phyloP scores from a whole-genome alignment of 495 filamentous ascomycete genomes.

The Penicillium roqueforti region DNA sequence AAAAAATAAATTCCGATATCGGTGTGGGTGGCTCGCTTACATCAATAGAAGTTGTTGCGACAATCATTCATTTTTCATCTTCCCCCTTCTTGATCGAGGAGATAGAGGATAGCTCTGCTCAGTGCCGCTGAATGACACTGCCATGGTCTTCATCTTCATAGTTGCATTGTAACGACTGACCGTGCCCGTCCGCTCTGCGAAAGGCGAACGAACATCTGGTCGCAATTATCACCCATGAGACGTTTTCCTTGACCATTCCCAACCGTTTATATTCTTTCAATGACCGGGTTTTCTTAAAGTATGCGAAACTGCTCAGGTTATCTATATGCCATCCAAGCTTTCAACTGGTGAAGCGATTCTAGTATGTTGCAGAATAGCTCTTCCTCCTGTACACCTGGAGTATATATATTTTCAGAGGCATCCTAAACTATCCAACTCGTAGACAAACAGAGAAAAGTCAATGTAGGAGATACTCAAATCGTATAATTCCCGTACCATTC shows the following conservation, averaged over 20 bases:
- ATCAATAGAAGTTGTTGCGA: background rate
- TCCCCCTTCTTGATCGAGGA: constrained; percentile 9
- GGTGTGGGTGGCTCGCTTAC: background rate
- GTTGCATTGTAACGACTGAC: constrained; percentile 7
- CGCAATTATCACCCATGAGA: constrained; percentile 25
- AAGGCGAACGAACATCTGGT: constrained; percentile 14
- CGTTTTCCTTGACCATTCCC: constrained; percentile 3
- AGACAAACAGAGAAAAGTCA: too few relatives aligned
- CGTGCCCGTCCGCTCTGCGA: constrained; percentile 1
- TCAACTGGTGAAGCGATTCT: background rate
- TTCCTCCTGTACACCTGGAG: constrained; percentile 1
- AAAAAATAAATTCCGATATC: background rate
- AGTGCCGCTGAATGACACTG: constrained; percentile 22
- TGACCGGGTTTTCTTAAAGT: constrained; percentile 7
- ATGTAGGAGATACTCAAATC: too few relatives aligned
- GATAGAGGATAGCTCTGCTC: constrained; percentile 18
- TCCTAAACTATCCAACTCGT: background rate
- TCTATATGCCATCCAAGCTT: constrained; percentile 17
- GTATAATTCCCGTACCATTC: background rate
- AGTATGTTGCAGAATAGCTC: constrained; percentile 2
- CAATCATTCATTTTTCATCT: background rate
- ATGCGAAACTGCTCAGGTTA: constrained; percentile 19
- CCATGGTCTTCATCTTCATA: constrained; percentile 27
- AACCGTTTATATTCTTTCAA: constrained; percentile 11
- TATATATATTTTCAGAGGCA: background rate